Evolutionary conservation across 805 yeast genomes (phyloP).

Genomic region (Wickerhamomyces mucosus): DNA sequence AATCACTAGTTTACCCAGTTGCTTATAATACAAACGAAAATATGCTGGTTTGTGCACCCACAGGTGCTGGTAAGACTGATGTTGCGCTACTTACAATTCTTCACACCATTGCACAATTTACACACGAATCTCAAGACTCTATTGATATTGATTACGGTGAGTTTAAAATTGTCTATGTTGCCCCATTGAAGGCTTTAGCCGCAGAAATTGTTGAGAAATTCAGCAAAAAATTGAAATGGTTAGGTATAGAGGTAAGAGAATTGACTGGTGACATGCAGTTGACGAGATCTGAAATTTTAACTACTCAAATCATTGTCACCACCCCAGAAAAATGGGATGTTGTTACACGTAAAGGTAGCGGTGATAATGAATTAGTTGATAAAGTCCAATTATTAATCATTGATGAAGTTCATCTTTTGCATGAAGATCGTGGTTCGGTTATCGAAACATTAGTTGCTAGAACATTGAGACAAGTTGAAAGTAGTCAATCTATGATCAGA

Average conservation of each 20-base stretch:
- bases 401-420: constrained; percentile 93
- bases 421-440: constrained; percentile 97
- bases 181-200: constrained; percentile 89
- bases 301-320: constrained; percentile 83
- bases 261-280: constrained; percentile 95
- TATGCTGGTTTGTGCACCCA: constrained; percentile 94
- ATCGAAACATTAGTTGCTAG: constrained; percentile 92
- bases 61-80: constrained; percentile 97
- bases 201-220: constrained; percentile 95
- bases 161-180: constrained; percentile 87
- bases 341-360: constrained; percentile 86
- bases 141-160: constrained; percentile 68
- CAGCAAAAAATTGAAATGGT: constrained; percentile 66
- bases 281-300: constrained; percentile 66
- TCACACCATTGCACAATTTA: constrained; percentile 68
- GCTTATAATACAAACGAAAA: constrained; percentile 92
- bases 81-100: constrained; percentile 77
- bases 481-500: constrained; percentile 86
- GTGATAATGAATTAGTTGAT: constrained; percentile 76
- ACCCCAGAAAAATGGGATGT: constrained; percentile 99
- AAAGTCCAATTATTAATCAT: constrained; percentile 82
- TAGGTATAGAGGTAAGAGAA: constrained; percentile 81
- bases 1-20: constrained; percentile 81
- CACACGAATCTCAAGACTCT: constrained; percentile 42
- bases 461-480: constrained; percentile 89